Conservation (phyloP, 1,284 basidiomycete genomes). For the Puccinia hordei region DNA sequence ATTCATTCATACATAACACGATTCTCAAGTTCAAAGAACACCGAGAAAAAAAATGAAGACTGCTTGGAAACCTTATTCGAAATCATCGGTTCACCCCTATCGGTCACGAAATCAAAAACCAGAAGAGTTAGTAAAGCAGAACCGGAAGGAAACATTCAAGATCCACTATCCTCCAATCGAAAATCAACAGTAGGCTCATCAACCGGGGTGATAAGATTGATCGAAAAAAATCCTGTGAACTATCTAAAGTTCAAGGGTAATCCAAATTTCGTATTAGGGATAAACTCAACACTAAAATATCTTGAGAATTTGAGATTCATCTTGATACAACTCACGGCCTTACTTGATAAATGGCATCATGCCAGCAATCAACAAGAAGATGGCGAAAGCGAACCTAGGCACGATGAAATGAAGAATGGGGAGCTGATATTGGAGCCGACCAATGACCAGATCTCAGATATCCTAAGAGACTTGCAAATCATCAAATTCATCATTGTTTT, state of each 20-base stretch:
- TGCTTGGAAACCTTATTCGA: background rate
- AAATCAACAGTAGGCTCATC: background rate
- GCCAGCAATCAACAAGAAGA: background rate
- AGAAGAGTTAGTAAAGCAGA: too few species aligned
- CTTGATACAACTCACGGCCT: background rate
- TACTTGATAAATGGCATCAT: background rate
- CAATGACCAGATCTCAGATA: background rate
- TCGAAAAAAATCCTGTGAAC: background rate
- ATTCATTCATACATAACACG: background rate
- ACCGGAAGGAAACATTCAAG: background rate
- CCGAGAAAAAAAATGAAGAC: conserved; percentile 20
- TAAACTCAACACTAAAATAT: conserved; percentile 4
- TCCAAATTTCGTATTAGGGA: background rate
- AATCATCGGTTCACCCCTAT: background rate
- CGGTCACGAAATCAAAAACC: background rate
- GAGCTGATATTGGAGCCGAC: background rate
- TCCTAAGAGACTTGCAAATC: background rate
- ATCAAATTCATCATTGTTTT: background rate
- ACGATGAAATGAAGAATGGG: background rate
- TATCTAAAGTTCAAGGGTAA: background rate
- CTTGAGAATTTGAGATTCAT: conserved; percentile 7
- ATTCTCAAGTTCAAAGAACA: conserved; percentile 21
- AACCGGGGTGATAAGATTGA: background rate
- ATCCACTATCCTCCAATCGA: background rate
- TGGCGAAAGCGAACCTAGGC: too few species aligned